These are phyloP conservation scores for Agroathelia rolfsii DNA, from an alignment of 1,284 basidiomycete genomes.

Conservation along the genomic window DNA sequence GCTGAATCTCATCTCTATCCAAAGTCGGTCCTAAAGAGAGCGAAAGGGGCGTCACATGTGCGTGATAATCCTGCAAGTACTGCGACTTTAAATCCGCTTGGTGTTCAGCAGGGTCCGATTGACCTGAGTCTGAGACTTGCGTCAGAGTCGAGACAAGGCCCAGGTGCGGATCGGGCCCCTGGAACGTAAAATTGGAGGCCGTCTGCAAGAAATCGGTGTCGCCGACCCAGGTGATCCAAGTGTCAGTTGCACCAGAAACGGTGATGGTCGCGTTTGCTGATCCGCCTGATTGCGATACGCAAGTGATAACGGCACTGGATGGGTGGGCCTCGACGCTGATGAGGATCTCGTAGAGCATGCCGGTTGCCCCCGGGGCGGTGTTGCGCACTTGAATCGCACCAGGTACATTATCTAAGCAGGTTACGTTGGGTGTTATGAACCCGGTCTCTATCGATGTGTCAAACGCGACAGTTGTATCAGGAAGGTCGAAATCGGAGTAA, in stretches of 20 bases:
- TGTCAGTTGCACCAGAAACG: slow-evolving; percentile 33
- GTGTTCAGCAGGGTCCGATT: slow-evolving; percentile 33
- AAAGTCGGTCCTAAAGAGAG: slow-evolving; percentile 51
- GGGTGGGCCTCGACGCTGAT: slow-evolving; percentile 35
- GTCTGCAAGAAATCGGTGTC: slow-evolving; percentile 56
- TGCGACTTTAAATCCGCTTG: slow-evolving; percentile 38
- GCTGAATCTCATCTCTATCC: slow-evolving; percentile 33
- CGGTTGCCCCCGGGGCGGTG: slow-evolving; percentile 32
- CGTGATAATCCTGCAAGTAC: slow-evolving; percentile 26
- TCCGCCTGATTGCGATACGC: background rate
- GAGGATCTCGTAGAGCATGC: slow-evolving; percentile 64
- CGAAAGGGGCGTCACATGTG: too few species aligned
- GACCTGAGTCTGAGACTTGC: too few species aligned
- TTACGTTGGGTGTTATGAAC: slow-evolving; percentile 46
- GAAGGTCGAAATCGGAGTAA: slow-evolving; percentile 24
- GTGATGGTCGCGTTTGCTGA: slow-evolving; percentile 45
- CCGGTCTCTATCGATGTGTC: slow-evolving; percentile 34
- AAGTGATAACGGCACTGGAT: too few species aligned
- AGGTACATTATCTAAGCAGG: slow-evolving; percentile 47
- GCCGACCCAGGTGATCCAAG: slow-evolving; percentile 61
- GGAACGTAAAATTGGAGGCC: slow-evolving; percentile 49
- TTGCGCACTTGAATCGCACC: slow-evolving; percentile 46
- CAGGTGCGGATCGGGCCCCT: slow-evolving; percentile 48
- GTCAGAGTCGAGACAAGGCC: slow-evolving; percentile 33
- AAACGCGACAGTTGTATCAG: too few species aligned